Percentiles rank a stretch among this genome's conserved stretches.
phyloP scores from a whole-genome alignment of 257 asterid species.

The Echites panduratus region DNA sequence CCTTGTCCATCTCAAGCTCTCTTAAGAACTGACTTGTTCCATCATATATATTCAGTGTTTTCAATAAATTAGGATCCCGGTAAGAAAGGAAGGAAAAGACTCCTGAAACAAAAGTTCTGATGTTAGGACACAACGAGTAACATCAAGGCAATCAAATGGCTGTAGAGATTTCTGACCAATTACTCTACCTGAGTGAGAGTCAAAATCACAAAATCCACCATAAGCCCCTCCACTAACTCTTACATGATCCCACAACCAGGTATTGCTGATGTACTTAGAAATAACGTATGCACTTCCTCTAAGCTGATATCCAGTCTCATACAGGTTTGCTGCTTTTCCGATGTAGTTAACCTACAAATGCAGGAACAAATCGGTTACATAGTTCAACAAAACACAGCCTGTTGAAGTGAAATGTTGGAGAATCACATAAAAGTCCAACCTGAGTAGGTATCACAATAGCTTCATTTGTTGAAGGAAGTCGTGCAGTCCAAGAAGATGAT shows the following conservation, averaged over 20 bases:
- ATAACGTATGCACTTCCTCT: slow-evolving; percentile 92
- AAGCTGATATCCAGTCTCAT: slow-evolving; percentile 81
- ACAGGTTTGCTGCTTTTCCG: slow-evolving; percentile 95
- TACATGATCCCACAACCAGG: slow-evolving; percentile 99
- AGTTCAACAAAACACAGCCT: slow-evolving; percentile 4
- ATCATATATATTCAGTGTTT: slow-evolving; percentile 87
- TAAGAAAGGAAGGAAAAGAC: slow-evolving; percentile 88
- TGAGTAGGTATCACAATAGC: slow-evolving; percentile 96
- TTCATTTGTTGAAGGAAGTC: slow-evolving; percentile 70
- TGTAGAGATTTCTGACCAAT: slow-evolving; percentile 9
- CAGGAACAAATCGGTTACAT: slow-evolving; percentile 19
- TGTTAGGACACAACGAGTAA: slow-evolving; percentile 14
- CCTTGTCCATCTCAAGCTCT: slow-evolving; percentile 83
- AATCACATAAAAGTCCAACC: slow-evolving; percentile 35
- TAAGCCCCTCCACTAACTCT: slow-evolving; percentile 99
- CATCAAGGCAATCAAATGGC: slow-evolving; percentile 5
- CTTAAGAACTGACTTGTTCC: slow-evolving; percentile 78
- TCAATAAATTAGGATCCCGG: slow-evolving; percentile 93
- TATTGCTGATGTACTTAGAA: slow-evolving; percentile 67
- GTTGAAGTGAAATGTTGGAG: slow-evolving; percentile 4
- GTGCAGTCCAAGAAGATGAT: slow-evolving; percentile 54
- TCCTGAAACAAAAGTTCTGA: slow-evolving; percentile 46
- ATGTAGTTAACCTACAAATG: slow-evolving; percentile 81
- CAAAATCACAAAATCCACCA: slow-evolving; percentile 97
- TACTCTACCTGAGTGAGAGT: slow-evolving; percentile 78